phyloP scores from a whole-genome alignment of 768 basidiomycete species.

The Tricholoma sp. region DNA sequence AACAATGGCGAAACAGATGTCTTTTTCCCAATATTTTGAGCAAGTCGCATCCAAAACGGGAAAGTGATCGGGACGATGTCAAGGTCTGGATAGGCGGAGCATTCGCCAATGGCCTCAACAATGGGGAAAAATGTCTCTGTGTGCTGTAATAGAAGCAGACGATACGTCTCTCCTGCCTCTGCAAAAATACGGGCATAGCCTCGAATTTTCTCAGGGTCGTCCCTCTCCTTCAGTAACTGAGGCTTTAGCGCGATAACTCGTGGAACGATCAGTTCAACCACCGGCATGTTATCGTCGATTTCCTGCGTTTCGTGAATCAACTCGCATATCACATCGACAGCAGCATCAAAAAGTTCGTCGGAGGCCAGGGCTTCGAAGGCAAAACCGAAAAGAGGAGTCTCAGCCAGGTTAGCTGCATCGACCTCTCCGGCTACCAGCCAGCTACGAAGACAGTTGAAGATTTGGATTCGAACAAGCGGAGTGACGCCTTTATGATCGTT shows the following conservation, averaged over 20 bases:
- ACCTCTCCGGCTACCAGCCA: conserved; percentile 92
- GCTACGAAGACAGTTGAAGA: conserved; percentile 79
- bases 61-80: conserved; percentile 98
- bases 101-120: conserved; percentile 90
- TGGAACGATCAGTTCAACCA: conserved; percentile 86
- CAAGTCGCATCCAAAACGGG: conserved; percentile 96
- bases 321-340: conserved; percentile 89
- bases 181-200: conserved; percentile 89
- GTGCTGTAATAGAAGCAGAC: conserved; percentile 81
- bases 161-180: conserved; percentile 98
- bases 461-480: conserved; percentile 64
- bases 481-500: conserved; percentile 68
- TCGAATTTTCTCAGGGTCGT: conserved; percentile 84
- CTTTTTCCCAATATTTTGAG: conserved; percentile 82
- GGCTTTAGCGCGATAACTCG: conserved; percentile 72
- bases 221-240: conserved; percentile 51
- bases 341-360: conserved; percentile 88
- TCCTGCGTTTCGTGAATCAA: conserved; percentile 98
- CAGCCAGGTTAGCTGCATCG: conserved; percentile 51
- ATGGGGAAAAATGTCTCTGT: conserved; percentile 92
- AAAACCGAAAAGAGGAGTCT: conserved; percentile 75
- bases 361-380: conserved; percentile 81
- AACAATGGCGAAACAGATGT: conserved; percentile 71
- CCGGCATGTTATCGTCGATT: conserved; percentile 86
- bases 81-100: conserved; percentile 88